These are phyloP conservation scores for Penicillium odoratum DNA, from an alignment of 495 filamentous ascomycete genomes.

Conservation along the genomic window DNA sequence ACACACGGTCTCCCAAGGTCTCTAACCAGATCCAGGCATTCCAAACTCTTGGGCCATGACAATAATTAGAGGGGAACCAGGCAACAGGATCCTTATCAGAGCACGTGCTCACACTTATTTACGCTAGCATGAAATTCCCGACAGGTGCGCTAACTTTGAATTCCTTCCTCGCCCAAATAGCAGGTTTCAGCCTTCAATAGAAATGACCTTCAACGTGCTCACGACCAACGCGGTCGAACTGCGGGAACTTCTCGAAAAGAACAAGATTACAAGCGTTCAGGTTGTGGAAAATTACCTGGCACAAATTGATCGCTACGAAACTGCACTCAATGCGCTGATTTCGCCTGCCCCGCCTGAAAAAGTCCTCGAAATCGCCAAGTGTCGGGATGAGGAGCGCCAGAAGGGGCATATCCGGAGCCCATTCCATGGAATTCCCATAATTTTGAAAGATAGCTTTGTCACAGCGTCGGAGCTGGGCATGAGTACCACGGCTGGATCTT, in stretches of 20 bases:
- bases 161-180: too few species aligned
- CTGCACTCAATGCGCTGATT: conserved; percentile 34
- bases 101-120: too few species aligned
- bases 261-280: conserved; percentile 42
- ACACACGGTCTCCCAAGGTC: not conserved
- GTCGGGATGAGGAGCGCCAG: conserved; percentile 36
- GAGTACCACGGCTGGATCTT: conserved; percentile 32
- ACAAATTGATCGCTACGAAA: conserved; percentile 49
- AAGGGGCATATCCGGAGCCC: conserved; percentile 29
- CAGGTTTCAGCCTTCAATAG: not conserved
- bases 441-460: conserved; percentile 33
- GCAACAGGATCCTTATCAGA: too few species aligned
- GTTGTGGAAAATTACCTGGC: conserved; percentile 48
- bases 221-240: conserved; percentile 45
- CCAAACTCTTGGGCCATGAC: too few species aligned
- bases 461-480: conserved; percentile 25
- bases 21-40: too few species aligned
- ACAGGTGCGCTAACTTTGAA: too few species aligned
- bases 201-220: conserved; percentile 31
- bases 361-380: conserved; percentile 23
- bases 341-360: conserved; percentile 32
- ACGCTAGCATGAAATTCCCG: too few species aligned
- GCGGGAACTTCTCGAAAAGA: conserved; percentile 36
- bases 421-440: conserved; percentile 45
- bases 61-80: too few species aligned